These are phyloP conservation scores for Phytopythium cucurbitacearum DNA, from an alignment of 352 stramenopile genomes.

Conservation along the genomic window DNA sequence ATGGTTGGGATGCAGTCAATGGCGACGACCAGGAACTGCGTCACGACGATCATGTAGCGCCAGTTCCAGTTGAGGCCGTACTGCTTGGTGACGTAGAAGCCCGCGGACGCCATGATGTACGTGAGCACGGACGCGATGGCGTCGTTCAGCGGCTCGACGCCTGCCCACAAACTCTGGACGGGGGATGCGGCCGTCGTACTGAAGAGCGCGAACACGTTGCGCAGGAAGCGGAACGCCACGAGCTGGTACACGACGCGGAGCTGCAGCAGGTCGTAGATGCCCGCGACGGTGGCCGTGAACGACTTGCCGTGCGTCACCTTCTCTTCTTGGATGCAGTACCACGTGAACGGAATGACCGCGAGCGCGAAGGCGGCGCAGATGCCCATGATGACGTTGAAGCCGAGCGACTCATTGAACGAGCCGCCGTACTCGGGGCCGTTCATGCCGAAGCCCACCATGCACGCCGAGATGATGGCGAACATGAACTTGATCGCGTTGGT, in stretches of 20 bases:
- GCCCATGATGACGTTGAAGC: slow-evolving; percentile 34
- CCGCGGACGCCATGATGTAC: slow-evolving; percentile 19
- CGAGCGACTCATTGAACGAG: slow-evolving; percentile 39
- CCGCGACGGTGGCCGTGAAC: slow-evolving; percentile 11
- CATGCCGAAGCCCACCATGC: slow-evolving; percentile 50
- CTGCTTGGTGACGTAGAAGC: slow-evolving; percentile 26
- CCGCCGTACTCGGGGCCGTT: slow-evolving; percentile 45
- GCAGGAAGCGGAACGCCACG: slow-evolving; percentile 41
- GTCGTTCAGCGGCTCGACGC: slow-evolving; percentile 38
- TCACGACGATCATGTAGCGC: slow-evolving; percentile 32
- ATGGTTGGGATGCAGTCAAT: slow-evolving; percentile 37
- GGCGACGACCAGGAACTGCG: slow-evolving; percentile 26
- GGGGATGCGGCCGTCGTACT: slow-evolving; percentile 22
- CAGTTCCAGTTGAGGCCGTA: slow-evolving; percentile 42
- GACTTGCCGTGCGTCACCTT: slow-evolving; percentile 10
- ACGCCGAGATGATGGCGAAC: slow-evolving; percentile 35
- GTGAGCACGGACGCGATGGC: slow-evolving; percentile 25
- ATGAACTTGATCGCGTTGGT: slow-evolving; percentile 34
- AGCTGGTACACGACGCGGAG: slow-evolving; percentile 40
- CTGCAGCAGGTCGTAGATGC: slow-evolving; percentile 43
- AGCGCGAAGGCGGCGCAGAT: slow-evolving; percentile 24
- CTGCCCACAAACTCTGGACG: slow-evolving; percentile 33
- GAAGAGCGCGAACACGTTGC: slow-evolving; percentile 31
- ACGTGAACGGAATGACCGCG: slow-evolving; percentile 21
- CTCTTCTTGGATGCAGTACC: slow-evolving; percentile 37